phyloP scores from a whole-genome alignment of 1,284 basidiomycete species.

The Pseudozyma hubeiensis region DNA sequence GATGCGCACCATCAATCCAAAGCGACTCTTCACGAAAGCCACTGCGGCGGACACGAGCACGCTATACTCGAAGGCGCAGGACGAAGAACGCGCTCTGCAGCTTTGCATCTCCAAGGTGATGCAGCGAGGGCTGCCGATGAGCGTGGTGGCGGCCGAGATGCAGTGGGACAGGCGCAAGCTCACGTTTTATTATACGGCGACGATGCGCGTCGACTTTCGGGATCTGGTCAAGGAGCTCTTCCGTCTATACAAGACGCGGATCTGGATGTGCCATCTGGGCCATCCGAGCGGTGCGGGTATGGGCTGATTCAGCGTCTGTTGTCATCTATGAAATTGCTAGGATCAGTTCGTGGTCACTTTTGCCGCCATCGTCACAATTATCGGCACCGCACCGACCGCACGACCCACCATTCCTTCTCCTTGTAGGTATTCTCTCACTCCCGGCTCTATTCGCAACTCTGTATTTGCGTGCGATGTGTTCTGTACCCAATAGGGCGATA shows the following conservation, averaged over 20 bases:
- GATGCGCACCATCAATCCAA: slow-evolving; percentile 75
- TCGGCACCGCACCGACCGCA: too few relatives aligned
- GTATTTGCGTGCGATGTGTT: too few relatives aligned
- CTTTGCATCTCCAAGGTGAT: slow-evolving; percentile 87
- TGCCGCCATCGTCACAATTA: too few relatives aligned
- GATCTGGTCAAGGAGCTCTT: slow-evolving; percentile 93
- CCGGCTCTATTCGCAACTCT: too few relatives aligned
- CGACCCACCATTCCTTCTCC: too few relatives aligned
- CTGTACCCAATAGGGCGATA: too few relatives aligned
- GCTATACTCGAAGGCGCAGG: slow-evolving; percentile 73
- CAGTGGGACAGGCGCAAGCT: slow-evolving; percentile 89
- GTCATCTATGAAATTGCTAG: not conserved
- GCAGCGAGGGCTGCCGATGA: slow-evolving; percentile 85
- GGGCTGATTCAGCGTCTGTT: slow-evolving; percentile 12
- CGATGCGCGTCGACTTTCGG: slow-evolving; percentile 95
- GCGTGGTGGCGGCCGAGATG: slow-evolving; percentile 96
- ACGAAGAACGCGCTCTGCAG: slow-evolving; percentile 90
- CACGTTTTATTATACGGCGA: slow-evolving; percentile 96
- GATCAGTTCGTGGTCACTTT: too few relatives aligned
- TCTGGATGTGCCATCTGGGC: slow-evolving; percentile 60
- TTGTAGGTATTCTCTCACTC: too few relatives aligned
- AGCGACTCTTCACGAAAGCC: slow-evolving; percentile 96
- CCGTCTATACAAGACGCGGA: slow-evolving; percentile 72
- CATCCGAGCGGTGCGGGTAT: slow-evolving; percentile 50
- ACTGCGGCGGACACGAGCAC: slow-evolving; percentile 76